Conservation (phyloP, 2,329 filamentous ascomycete species). For the Tolypocladium sp. region DNA sequence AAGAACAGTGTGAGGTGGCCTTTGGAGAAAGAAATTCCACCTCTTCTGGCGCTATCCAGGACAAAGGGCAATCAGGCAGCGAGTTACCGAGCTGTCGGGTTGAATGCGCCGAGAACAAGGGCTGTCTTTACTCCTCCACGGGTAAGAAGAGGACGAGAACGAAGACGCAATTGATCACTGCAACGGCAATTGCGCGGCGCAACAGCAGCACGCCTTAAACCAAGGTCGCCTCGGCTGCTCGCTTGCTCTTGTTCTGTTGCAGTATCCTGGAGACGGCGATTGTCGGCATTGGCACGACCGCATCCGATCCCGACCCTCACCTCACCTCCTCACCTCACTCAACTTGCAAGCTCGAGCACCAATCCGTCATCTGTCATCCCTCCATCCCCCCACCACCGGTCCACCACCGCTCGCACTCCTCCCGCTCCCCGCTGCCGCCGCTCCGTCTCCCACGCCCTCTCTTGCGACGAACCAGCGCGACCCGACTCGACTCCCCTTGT, state of each 20-base stretch:
- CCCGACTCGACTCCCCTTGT: neutral
- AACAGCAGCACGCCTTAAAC: no score
- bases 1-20: neutral
- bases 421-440: neutral
- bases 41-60: neutral
- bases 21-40: neutral
- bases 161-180: neutral
- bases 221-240: neutral
- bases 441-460: neutral
- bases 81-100: neutral
- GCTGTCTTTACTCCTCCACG: neutral
- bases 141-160: neutral
- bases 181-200: neutral
- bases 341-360: neutral
- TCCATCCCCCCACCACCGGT: neutral
- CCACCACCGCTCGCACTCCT: neutral
- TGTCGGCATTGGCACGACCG: neutral
- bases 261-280: neutral
- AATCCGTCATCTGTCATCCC: slow-evolving; percentile 2
- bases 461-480: neutral
- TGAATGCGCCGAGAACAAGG: neutral
- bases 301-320: neutral
- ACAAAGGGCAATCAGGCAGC: neutral
- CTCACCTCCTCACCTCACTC: no score
- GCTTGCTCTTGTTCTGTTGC: neutral